A percentile compares a stretch with the other conserved stretches of the same genome.
Evolutionary conservation across 805 yeast species (phyloP).

Genomic region (Nakazawaea holstii): DNA sequence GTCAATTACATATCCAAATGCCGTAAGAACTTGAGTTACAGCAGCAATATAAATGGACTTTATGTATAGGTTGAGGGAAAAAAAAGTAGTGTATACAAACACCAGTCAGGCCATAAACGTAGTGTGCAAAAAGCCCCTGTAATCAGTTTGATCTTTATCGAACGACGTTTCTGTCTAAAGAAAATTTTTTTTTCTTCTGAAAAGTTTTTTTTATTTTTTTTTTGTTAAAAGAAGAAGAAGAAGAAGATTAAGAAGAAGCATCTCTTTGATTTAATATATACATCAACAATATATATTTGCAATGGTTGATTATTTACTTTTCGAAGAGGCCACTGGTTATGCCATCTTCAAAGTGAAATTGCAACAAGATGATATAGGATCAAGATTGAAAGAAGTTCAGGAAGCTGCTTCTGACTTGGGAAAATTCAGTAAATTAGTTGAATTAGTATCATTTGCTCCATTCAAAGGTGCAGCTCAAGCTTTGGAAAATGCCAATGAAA

Average conservation of each 20-base stretch:
- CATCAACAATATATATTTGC: neutral
- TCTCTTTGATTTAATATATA: neutral
- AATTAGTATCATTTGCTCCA: conserved; percentile 93
- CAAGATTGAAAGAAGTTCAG: conserved; percentile 91
- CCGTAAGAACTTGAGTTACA: conserved; percentile 10
- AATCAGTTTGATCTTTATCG: neutral
- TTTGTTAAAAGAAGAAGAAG: neutral
- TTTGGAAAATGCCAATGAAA: conserved; percentile 94
- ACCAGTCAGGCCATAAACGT: too few species aligned
- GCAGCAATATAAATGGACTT: conserved; percentile 5
- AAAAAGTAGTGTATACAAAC: conserved; percentile 17
- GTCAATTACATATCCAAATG: conserved; percentile 3
- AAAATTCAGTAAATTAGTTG: conserved; percentile 86
- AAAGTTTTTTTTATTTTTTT: neutral
- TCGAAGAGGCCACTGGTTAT: conserved; percentile 98
- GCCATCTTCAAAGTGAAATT: conserved; percentile 91
- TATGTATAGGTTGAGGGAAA: conserved; percentile 15
- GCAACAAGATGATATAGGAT: conserved; percentile 92
- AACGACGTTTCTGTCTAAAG: neutral
- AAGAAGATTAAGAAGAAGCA: neutral
- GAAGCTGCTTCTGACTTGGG: conserved; percentile 80
- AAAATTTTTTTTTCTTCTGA: neutral
- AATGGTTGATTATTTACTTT: conserved; percentile 85
- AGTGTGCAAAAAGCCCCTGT: too few species aligned
- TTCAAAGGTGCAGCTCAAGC: conserved; percentile 99